Evolutionary conservation across 1,284 basidiomycete species (phyloP), one percentile per base, ranked within the genome.

Genomic region (Pyrrhoderma lamaoense): DNA sequence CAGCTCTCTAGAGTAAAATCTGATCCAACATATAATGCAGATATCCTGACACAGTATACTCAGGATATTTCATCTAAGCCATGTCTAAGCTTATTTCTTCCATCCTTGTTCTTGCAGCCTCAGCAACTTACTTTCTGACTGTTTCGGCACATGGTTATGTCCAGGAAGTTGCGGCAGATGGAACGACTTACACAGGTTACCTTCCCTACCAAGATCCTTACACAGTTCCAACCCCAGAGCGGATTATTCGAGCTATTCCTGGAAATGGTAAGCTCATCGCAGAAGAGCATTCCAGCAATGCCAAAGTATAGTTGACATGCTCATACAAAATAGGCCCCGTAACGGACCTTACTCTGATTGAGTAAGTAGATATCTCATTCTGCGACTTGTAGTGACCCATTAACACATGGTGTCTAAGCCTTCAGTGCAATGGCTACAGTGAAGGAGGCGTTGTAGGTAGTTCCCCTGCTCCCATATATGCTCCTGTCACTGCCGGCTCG

Each of bases 171-270:
- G 58, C 58, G 21, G 52, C 64, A 11, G 67, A 61, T 8, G 58
- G 58, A 1, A 62, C 60, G 2, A 59, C 58, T 8, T 70, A 66
- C 49, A 65, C 64, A 7, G 68, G 68, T 0, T 70, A 68, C 49
- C 59, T 70, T 14, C 68, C 68, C 3, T 67, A 67, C 59, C 52
- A 56, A 14, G 70, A 71, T 51, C 68, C 67, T 7, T 67, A 68
- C 58, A 56, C 57, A 25, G 68, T 58, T 52, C 67, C 73, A 0
- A 49, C 62, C 9, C 74, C 74, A 9, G 57, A 73, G 46, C 65
- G 74, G 9, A 75, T 77, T 54, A 65, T 76, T 35, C 69, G 75
- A 14, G 64, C 67, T 45, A 71, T 76, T 49, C 72, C 73, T 22
- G 69, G 70, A 45, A 74, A 74, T 51, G 73, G 72, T 71, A 44